Evolutionary conservation across 2,329 filamentous ascomycete species (phyloP), one percentile per base, ranked within the genome.

Genomic region (Fusarium ramigenum): DNA sequence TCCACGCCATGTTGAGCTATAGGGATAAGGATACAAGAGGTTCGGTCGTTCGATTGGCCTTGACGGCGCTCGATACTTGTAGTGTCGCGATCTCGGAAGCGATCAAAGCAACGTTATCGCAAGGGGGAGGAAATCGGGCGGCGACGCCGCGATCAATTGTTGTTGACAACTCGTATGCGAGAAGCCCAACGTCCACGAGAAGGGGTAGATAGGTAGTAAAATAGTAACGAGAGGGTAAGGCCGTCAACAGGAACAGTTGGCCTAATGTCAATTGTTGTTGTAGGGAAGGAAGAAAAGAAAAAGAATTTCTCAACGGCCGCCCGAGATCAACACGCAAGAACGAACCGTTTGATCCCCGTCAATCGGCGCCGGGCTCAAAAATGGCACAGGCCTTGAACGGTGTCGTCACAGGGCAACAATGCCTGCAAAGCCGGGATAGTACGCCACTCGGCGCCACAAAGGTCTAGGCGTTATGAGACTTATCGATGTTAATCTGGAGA

Each of bases 1-100:
- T 88, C 93, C 93, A 95, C 70, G 91, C 91, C 93, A 95, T 95
- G 37, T 50, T 74, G 76, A 36, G 60, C 37, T 59, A 54, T 43
- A 61, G 36, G 50, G 43, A 69, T 60, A 47, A 61, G 50, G 28
- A 64, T 70, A 57, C 39, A 60, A 43, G 42, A 54, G 28, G 16
- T 50, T 68, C 46, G 30, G 18, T 72, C 63, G 56, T 40, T 58
- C 60, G 56, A 44, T 66, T 60, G 44, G 63, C 59, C 62, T 59
- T 57, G 32, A 59, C 40, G 54, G 28, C 47, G 30, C 57, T 62
- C 57, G 40, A 56, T 60, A 66, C 8, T 61, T 52, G 46, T 49
- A 23, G 72, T 60, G 46, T 63, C 61, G 72, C 61, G 65, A 73
- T 72, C 43, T 75, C 72, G 65, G 70, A 56, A 40, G 50, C 46